A percentile compares a stretch with the other conserved stretches of the same genome.
These are phyloP conservation scores for Trametes versicolor DNA, from an alignment of 1,284 basidiomycete genomes.

Conservation along the genomic window DNA sequence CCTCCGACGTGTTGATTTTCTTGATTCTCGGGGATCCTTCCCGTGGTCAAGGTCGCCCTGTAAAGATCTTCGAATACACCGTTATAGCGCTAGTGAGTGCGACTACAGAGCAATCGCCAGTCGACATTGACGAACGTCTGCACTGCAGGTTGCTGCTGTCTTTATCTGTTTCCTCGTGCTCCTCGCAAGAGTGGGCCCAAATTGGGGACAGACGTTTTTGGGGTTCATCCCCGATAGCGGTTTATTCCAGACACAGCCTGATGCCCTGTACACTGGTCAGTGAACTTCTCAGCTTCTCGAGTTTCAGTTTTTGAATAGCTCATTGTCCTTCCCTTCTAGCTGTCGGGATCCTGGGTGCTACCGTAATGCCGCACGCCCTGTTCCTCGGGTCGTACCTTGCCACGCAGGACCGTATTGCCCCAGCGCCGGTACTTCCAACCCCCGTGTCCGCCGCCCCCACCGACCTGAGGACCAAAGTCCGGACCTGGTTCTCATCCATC, in stretches of 20 bases:
- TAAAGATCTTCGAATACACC: conserved; percentile 77
- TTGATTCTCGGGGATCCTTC: conserved; percentile 72
- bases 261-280: conserved; percentile 82
- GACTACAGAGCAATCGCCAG: conserved; percentile 37
- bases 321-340: conserved; percentile 77
- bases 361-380: conserved; percentile 91
- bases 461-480: conserved; percentile 17
- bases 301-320: conserved; percentile 48
- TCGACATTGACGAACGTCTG: conserved; percentile 17
- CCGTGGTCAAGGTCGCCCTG: conserved; percentile 64
- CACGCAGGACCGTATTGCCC: conserved; percentile 57
- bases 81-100: conserved; percentile 64
- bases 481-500: conserved; percentile 36
- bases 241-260: conserved; percentile 57
- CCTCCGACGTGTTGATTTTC: conserved; percentile 84
- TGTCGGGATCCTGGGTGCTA: conserved; percentile 85
- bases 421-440: conserved; percentile 30
- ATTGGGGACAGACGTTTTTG: conserved; percentile 83
- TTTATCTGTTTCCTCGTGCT: conserved; percentile 84
- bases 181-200: conserved; percentile 73
- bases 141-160: conserved; percentile 77
- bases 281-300: background rate
- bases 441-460: conserved; percentile 30
- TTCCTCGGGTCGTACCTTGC: conserved; percentile 90
- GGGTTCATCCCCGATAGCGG: conserved; percentile 83